A percentile compares a stretch with the other conserved stretches of the same genome.
These are phyloP conservation scores for Stemphylium vesicarium DNA, from an alignment of 2,329 filamentous ascomycete species.

Conservation along the genomic window DNA sequence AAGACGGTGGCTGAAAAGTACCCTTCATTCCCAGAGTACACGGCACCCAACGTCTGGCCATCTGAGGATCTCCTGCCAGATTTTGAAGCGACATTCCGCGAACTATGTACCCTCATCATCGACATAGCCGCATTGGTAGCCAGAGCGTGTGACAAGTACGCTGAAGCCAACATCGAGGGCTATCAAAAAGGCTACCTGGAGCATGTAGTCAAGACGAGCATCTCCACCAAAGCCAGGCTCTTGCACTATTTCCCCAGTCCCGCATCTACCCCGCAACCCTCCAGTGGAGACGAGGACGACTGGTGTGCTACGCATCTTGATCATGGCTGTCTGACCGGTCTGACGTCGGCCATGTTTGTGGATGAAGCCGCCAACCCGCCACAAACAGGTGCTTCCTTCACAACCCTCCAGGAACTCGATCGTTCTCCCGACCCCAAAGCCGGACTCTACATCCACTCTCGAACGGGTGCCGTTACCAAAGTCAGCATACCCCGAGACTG, in stretches of 20 bases:
- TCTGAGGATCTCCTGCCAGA: slow-evolving; percentile 70
- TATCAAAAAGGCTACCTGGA: slow-evolving; percentile 84
- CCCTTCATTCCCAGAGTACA: slow-evolving; percentile 84
- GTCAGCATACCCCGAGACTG: slow-evolving; percentile 90
- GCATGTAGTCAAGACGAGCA: slow-evolving; percentile 81
- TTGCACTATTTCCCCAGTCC: slow-evolving; percentile 85
- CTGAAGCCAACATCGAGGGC: slow-evolving; percentile 74
- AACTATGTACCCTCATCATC: slow-evolving; percentile 83
- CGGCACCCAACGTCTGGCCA: slow-evolving; percentile 90
- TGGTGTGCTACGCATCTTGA: slow-evolving; percentile 95
- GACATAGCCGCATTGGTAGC: slow-evolving; percentile 89
- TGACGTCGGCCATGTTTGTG: slow-evolving; percentile 96
- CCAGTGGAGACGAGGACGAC: slow-evolving; percentile 71
- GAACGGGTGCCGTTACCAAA: slow-evolving; percentile 82
- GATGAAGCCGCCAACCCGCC: slow-evolving; percentile 67
- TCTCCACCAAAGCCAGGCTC: slow-evolving; percentile 87
- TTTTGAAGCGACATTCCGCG: slow-evolving; percentile 75
- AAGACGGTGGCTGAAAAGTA: slow-evolving; percentile 56
- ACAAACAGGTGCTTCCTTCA: slow-evolving; percentile 39
- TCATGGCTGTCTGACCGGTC: slow-evolving; percentile 89
- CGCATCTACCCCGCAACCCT: slow-evolving; percentile 22
- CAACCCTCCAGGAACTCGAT: slow-evolving; percentile 72
- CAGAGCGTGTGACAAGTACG: slow-evolving; percentile 86
- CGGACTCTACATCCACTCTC: slow-evolving; percentile 92
- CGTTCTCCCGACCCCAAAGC: slow-evolving; percentile 81